Evolutionary conservation across 352 stramenopile genomes (phyloP), one percentile per base, ranked within the genome.

Genomic region (Phytophthora brassicae): DNA sequence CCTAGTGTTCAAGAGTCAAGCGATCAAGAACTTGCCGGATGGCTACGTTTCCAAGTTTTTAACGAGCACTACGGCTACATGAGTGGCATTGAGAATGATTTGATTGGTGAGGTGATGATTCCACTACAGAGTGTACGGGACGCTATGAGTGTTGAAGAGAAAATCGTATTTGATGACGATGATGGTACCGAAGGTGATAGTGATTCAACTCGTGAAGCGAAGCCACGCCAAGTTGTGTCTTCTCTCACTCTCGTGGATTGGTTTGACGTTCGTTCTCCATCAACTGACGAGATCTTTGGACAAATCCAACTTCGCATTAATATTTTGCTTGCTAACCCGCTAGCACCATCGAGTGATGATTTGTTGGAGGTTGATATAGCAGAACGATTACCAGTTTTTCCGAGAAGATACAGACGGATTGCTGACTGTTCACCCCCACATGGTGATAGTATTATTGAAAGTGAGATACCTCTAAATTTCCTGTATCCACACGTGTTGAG

Each of bases 51-150:
- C 6, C 78, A 93, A 69, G 73, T 93, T 12, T 90, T 73, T 47
- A 82, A 90, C 55, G 84, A 93, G 43, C 79, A 68, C 35, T 91
- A 93, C n/a, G 64, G 75, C 9, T 90, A 90, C 50, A 88, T 93
- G 75, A 81, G 72, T 42, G 84, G 84, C 5, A 48, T 93, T 3
- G 84, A 93, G 50, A 86, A 84, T 17, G 77, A 91, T 22, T 61
- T 90, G 13, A 74, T 93, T 16, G 84, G 84, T 6, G 84, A 93
- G 66, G 78, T 91, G 13, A 59, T 89, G 39, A 68, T 93, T 36
- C 81, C 84, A 17, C 54, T 93, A 23, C 75, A 90, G 59, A 91
- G 81, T 56, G 52, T 88, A 11, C 78, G 81, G 6, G 75, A 89
- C 22, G 47, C 74, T 1, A 89, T 91, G 84, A 69, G 72, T 8